Conservation (phyloP, 225 moss, liverwort and hornwort species). For the Sphagnum tenellum region DNA sequence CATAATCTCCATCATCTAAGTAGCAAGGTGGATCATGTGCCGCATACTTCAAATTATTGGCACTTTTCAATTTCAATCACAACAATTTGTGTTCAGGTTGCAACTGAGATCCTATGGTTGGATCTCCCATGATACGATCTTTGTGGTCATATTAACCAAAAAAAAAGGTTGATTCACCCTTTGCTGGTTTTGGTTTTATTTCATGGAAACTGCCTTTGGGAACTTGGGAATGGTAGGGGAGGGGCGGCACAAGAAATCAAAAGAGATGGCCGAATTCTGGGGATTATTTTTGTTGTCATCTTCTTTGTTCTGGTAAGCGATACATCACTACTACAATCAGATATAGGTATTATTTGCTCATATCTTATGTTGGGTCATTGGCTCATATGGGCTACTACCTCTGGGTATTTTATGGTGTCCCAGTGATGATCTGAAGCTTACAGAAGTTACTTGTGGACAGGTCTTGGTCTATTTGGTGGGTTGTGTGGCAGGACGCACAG, state of each 20-base stretch:
- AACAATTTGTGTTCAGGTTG: background rate
- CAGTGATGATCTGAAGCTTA: no score
- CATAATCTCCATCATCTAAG: background rate
- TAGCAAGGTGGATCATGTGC: background rate
- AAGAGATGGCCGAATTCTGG: slow-evolving; percentile 23
- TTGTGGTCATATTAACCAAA: background rate
- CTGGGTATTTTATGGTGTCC: no score
- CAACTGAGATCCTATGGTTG: background rate
- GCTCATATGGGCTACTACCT: no score
- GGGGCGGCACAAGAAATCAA: slow-evolving; percentile 37
- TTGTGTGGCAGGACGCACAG: no score
- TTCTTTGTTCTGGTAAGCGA: slow-evolving; percentile 19
- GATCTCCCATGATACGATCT: background rate
- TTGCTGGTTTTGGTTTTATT: no score
- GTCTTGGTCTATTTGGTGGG: no score
- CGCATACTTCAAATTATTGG: background rate
- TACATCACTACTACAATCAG: no score
- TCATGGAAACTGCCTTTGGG: background rate
- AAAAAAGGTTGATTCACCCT: no score
- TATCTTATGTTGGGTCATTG: no score
- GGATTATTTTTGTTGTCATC: slow-evolving; percentile 28
- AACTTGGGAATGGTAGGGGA: slow-evolving; percentile 16
- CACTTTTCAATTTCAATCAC: background rate
- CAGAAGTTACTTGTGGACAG: no score
- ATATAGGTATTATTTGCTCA: no score